Conservation (phyloP, 176 grass and related monocot species). For the Echinochloa phyllopogon region DNA sequence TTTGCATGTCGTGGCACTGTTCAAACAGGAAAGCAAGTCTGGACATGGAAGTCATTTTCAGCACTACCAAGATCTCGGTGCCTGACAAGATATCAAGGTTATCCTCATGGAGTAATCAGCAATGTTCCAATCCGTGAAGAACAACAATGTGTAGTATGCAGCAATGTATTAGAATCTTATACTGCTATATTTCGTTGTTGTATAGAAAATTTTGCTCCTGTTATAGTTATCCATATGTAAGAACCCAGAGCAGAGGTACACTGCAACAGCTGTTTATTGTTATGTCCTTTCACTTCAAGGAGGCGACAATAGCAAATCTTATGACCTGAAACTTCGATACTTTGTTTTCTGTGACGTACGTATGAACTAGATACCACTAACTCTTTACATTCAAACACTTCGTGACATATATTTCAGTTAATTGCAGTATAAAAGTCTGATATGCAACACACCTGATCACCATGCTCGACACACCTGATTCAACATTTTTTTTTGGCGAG, state of each 20-base stretch:
- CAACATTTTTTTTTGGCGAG: too few relatives aligned
- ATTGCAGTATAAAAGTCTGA: not conserved
- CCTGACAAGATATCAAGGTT: not conserved
- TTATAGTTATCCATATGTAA: not conserved
- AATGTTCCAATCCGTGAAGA: not conserved
- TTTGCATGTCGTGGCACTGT: not conserved
- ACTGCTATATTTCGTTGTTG: not conserved
- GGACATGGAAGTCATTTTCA: not conserved
- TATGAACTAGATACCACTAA: not conserved
- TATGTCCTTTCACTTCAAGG: not conserved
- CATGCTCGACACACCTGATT: too few relatives aligned
- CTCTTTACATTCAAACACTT: not conserved
- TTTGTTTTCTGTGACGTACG: not conserved
- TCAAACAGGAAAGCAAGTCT: not conserved
- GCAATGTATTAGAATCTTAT: not conserved
- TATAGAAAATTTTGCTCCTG: constrained; percentile 37
- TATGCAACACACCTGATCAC: too few relatives aligned
- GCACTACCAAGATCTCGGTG: not conserved
- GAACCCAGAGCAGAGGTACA: not conserved
- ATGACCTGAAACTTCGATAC: not conserved
- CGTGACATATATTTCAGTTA: not conserved
- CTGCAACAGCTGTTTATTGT: not conserved
- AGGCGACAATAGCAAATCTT: not conserved
- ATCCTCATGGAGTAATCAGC: not conserved
- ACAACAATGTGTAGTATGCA: constrained; percentile 2